These are phyloP conservation scores for Pythium sukuiense DNA, from an alignment of 352 stramenopile species.

Conservation along the genomic window DNA sequence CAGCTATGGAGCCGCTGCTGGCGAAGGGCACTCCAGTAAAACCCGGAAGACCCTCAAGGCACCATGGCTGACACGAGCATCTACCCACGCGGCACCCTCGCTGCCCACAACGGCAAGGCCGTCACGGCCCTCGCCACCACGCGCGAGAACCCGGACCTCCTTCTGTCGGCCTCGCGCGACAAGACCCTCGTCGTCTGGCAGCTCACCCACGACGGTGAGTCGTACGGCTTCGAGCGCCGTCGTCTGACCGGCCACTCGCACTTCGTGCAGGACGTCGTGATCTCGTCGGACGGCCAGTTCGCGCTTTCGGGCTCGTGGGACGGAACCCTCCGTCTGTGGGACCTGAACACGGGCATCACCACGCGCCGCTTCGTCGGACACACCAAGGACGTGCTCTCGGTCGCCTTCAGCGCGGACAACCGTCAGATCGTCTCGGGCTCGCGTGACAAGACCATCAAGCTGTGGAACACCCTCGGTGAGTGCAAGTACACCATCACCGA, in stretches of 20 bases:
- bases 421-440: constrained; percentile 99
- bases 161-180: constrained; percentile 98
- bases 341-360: constrained; percentile 99
- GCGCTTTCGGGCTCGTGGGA: constrained; percentile 99
- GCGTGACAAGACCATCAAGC: constrained; percentile 99
- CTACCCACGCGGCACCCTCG: constrained; percentile 86
- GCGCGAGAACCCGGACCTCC: constrained; percentile 98
- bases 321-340: constrained; percentile 98
- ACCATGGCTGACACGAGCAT: constrained; percentile 82
- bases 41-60: constrained; percentile 28
- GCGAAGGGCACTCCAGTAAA: constrained; percentile 22
- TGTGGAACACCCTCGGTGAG: constrained; percentile 99
- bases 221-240: constrained; percentile 97
- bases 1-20: not conserved
- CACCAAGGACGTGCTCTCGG: constrained; percentile 99
- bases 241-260: constrained; percentile 98
- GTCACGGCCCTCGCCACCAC: constrained; percentile 97
- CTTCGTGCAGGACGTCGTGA: constrained; percentile 99
- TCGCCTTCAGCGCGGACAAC: constrained; percentile 99
- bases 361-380: constrained; percentile 99
- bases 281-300: constrained; percentile 99
- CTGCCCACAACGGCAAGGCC: constrained; percentile 89
- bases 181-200: constrained; percentile 92
- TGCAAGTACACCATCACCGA: constrained; percentile 99
- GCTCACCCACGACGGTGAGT: constrained; percentile 95